Evolutionary conservation across 164 flowering plant species (phyloP).

Genomic region (Tetrastigma voinierianum): DNA sequence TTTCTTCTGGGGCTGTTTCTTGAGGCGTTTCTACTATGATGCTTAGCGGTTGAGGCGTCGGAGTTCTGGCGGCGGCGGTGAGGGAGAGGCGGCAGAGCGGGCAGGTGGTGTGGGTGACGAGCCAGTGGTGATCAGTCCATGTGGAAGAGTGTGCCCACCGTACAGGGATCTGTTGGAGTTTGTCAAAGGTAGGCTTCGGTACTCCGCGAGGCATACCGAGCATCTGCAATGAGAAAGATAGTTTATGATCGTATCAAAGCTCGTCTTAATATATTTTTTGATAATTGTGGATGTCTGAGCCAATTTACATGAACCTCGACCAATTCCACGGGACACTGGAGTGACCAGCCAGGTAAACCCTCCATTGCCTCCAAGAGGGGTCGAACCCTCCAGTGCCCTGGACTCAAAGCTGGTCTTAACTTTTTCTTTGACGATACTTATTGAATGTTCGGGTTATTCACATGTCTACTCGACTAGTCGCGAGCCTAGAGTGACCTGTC

Average conservation of each 20-base stretch:
- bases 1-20: constrained; percentile 11
- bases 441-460: no score
- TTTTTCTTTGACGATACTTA: no score
- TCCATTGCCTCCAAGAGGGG: no score
- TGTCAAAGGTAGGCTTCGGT: constrained; percentile 74
- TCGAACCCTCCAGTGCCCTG: no score
- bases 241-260: neutral
- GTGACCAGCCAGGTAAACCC: no score
- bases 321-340: no score
- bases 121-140: constrained; percentile 78
- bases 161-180: constrained; percentile 78
- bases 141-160: constrained; percentile 90
- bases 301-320: no score
- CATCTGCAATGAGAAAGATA: constrained; percentile 46
- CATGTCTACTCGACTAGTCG: no score
- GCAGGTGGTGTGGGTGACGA: constrained; percentile 56
- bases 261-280: no score
- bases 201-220: constrained; percentile 84
- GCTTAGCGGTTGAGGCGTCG: constrained; percentile 15
- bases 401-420: no score
- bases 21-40: constrained; percentile 10
- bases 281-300: no score
- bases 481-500: no score
- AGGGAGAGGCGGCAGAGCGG: constrained; percentile 77
- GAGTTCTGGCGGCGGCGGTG: constrained; percentile 30